Base-by-base conservation (phyloP, 352 stramenopile species). In the Globisporangium iwayamae region DNA sequence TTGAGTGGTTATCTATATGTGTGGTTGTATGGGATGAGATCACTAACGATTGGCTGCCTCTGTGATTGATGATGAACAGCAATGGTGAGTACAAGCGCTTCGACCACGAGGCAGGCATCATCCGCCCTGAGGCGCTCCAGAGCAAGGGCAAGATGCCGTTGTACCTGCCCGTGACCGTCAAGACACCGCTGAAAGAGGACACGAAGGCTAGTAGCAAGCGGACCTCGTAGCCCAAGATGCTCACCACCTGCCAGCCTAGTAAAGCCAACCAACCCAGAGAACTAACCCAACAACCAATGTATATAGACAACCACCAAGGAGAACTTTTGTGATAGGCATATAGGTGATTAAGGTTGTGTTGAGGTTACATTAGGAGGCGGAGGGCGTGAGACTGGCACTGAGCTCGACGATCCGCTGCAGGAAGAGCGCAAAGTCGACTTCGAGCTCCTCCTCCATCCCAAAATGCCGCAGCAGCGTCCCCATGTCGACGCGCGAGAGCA, bases 371-470 rank as follows among this genome's bases (percentile, higher is more conserved):
- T 41, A 25, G 14, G 18, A 41, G 22, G 25, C 30, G 14, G 2
- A 18, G 5, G 32, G 8, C 50, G 38, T 25, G 22, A 62, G 54
- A 9, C 14, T 58, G 11, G 62, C 36, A 22, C 66, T 67, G 9
- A 70, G 36, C 10, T 88, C 79, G 43, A 78, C 82, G 28, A 85
- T 54, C 0, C 70, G 76, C 47, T 76, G 64, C 8, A 88, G 43
- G 28, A 88, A 81, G 30, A 76, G 55, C 32, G 48, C 59, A 47
- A 73, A 75, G 56, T 88, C 75, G 22, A 88, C 62, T n/a, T 78
- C 71, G 4, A 67, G 62, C 22, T 68, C 28, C 11, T 70, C 72
- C 11, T 81, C 76, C 75, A 88, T 81, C 8, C 79, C 76, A 36
- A 86, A 79, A 32, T 88, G 76, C 6, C 76, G 73, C n/a, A 83